phyloP scores from a whole-genome alignment of 1,284 basidiomycete genomes.

The Ceraceosorus guamensis region DNA sequence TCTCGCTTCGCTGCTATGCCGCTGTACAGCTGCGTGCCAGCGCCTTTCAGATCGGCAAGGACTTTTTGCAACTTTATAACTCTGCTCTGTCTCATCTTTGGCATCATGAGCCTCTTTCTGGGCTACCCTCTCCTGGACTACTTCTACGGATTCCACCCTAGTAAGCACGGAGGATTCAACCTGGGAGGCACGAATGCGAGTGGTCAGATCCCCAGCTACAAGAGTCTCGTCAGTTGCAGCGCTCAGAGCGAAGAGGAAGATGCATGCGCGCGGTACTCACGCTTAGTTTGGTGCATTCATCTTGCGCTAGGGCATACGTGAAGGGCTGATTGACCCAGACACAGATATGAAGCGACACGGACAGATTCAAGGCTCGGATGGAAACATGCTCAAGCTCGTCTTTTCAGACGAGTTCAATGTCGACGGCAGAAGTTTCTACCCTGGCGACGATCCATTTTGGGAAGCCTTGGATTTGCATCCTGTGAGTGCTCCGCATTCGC shows the following conservation, averaged over 20 bases:
- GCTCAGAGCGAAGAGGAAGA: neutral
- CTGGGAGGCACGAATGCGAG: conserved; percentile 38
- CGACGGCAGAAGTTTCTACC: conserved; percentile 37
- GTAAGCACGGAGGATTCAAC: conserved; percentile 24
- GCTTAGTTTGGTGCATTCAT: too few relatives aligned
- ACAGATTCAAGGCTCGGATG: neutral
- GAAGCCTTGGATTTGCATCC: conserved; percentile 29
- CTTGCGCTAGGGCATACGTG: neutral
- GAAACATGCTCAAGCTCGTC: conserved; percentile 28
- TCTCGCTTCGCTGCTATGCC: neutral
- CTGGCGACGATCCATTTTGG: conserved; percentile 49
- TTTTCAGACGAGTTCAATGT: conserved; percentile 44
- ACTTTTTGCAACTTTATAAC: conserved; percentile 23
- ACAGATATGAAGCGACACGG: conserved; percentile 17
- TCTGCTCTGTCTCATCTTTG: conserved; percentile 14
- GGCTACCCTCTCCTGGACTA: conserved; percentile 24
- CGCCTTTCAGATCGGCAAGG: neutral
- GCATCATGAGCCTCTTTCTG: conserved; percentile 21
- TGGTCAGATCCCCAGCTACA: conserved; percentile 28
- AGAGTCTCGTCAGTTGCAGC: neutral
- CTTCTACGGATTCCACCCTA: conserved; percentile 2
- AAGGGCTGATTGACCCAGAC: conserved; percentile 44
- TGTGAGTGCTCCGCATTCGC: neutral
- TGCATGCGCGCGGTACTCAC: neutral
- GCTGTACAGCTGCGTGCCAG: neutral